Conservation (phyloP, 371 early-diverging fungal species). For the Capniomyces stellatus region DNA sequence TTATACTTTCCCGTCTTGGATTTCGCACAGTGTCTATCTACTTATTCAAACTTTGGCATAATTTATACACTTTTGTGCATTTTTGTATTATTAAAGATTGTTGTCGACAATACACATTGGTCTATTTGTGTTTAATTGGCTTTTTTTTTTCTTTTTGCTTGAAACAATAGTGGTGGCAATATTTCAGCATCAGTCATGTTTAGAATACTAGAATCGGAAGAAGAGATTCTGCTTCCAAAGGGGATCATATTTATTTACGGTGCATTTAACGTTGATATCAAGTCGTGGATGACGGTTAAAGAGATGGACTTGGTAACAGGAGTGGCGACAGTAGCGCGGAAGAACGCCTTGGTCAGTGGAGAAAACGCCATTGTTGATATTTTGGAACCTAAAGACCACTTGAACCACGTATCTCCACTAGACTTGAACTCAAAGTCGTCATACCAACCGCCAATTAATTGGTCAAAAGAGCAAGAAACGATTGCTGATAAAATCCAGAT, state of each 20-base stretch:
- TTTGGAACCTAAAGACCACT: slow-evolving; percentile 15
- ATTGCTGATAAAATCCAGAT: background rate
- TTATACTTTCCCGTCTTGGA: too few relatives aligned
- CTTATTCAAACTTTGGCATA: too few relatives aligned
- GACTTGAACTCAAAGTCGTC: slow-evolving; percentile 4
- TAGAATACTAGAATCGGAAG: slow-evolving; percentile 39
- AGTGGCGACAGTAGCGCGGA: slow-evolving; percentile 4
- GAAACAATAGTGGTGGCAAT: slow-evolving; percentile 42
- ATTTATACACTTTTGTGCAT: too few relatives aligned
- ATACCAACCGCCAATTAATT: background rate
- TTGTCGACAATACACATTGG: too few relatives aligned
- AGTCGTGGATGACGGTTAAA: slow-evolving; percentile 61
- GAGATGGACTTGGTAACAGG: slow-evolving; percentile 20
- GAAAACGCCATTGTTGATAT: background rate
- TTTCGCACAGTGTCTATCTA: too few relatives aligned
- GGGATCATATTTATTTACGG: slow-evolving; percentile 81
- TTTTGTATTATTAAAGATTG: too few relatives aligned
- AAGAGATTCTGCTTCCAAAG: slow-evolving; percentile 32
- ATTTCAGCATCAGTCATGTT: slow-evolving; percentile 44
- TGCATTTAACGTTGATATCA: slow-evolving; percentile 70
- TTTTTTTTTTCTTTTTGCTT: too few relatives aligned
- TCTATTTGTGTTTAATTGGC: too few relatives aligned
- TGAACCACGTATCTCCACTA: slow-evolving; percentile 22
- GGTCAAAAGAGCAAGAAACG: background rate
- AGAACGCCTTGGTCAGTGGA: slow-evolving; percentile 6